These are phyloP conservation scores for Thelonectria olida DNA, from an alignment of 2,329 filamentous ascomycete genomes.

Conservation along the genomic window DNA sequence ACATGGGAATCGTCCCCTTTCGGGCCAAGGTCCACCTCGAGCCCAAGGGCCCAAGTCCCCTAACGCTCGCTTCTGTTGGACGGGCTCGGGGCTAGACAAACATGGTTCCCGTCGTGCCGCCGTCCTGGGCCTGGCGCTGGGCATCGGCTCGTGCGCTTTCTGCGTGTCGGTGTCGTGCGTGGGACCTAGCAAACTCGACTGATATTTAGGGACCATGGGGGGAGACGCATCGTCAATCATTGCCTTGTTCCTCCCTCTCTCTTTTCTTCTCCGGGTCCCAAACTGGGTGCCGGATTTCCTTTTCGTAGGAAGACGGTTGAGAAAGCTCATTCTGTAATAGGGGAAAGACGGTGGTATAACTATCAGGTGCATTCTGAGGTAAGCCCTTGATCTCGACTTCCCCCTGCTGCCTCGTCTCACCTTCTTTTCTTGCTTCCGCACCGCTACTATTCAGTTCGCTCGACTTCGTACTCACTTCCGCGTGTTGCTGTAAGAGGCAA, in stretches of 20 bases:
- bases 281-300: not conserved
- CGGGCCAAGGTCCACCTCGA: not conserved
- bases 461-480: too few species aligned
- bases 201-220: conserved; percentile 17
- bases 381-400: too few species aligned
- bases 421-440: too few species aligned
- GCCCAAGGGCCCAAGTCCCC: conserved; percentile 7
- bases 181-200: conserved; percentile 3
- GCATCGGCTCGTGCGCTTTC: conserved; percentile 18
- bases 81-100: not conserved
- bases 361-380: not conserved
- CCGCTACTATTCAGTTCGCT: not conserved
- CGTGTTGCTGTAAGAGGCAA: not conserved
- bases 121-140: conserved; percentile 6
- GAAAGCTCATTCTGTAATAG: too few species aligned
- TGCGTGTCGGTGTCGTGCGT: conserved; percentile 13
- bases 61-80: not conserved
- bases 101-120: conserved; percentile 21
- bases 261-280: not conserved
- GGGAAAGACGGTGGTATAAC: too few species aligned
- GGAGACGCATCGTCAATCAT: conserved; percentile 9
- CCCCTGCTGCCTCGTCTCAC: too few species aligned
- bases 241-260: not conserved
- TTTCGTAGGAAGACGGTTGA: not conserved
- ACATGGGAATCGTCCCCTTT: not conserved